A percentile compares a stretch with the other conserved stretches of the same genome.
Conservation (phyloP, 306 rosid genomes). For the Malus sieversii region DNA sequence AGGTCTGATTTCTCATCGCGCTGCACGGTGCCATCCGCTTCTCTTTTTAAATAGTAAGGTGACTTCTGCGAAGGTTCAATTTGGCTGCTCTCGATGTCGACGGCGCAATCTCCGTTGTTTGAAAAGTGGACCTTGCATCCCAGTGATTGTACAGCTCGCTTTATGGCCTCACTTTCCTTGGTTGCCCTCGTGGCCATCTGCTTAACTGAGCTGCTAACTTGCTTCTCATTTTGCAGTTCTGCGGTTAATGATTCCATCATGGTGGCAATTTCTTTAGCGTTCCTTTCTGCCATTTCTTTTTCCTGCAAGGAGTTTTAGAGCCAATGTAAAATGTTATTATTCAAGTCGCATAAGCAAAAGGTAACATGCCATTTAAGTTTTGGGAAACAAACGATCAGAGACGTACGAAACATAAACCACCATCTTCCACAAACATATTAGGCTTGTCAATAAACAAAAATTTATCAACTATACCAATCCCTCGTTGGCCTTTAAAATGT, state of each 20-base stretch:
- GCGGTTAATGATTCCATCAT: constrained; percentile 54
- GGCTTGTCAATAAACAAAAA: neutral
- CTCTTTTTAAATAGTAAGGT: constrained; percentile 31
- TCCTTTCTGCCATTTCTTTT: constrained; percentile 77
- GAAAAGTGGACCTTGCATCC: constrained; percentile 82
- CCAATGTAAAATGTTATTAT: neutral
- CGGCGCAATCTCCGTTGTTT: constrained; percentile 57
- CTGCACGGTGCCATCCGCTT: constrained; percentile 24
- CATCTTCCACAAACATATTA: neutral
- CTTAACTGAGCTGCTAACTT: constrained; percentile 50
- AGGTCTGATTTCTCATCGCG: constrained; percentile 39
- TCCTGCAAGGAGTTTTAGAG: constrained; percentile 42
- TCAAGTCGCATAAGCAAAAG: neutral
- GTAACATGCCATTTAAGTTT: neutral
- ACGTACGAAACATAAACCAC: neutral
- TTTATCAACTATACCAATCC: neutral
- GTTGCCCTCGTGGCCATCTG: constrained; percentile 42
- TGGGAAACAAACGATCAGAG: neutral
- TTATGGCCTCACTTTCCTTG: constrained; percentile 71
- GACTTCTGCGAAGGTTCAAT: constrained; percentile 27
- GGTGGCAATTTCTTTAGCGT: constrained; percentile 43
- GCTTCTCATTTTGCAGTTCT: constrained; percentile 63
- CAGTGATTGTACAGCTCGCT: constrained; percentile 79
- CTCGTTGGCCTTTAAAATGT: neutral
- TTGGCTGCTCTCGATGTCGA: constrained; percentile 55